Conservation (phyloP, 345 rosid species). For the Lepidium sativum region DNA sequence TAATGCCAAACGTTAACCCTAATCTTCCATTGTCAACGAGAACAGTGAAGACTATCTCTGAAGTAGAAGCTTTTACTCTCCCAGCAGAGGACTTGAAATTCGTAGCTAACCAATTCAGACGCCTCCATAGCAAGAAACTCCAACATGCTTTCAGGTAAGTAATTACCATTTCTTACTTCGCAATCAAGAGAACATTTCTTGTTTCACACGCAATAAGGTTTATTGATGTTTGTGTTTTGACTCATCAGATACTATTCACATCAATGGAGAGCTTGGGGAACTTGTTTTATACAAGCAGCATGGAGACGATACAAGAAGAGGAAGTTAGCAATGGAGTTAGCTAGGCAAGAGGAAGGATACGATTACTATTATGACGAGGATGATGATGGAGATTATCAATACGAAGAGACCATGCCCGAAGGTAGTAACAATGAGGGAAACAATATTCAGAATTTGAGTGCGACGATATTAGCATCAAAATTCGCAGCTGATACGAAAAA, state of each 20-base stretch:
- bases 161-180: neutral
- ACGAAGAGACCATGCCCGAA: neutral
- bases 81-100: slow-evolving; percentile 65
- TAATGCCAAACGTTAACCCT: slow-evolving; percentile 37
- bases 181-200: neutral
- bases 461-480: slow-evolving; percentile 56
- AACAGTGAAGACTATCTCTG: slow-evolving; percentile 51
- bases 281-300: slow-evolving; percentile 66
- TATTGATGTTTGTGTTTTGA: neutral
- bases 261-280: slow-evolving; percentile 87
- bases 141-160: slow-evolving; percentile 72
- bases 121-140: slow-evolving; percentile 75
- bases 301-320: slow-evolving; percentile 62
- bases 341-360: slow-evolving; percentile 41
- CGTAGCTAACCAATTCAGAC: slow-evolving; percentile 74
- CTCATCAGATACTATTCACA: slow-evolving; percentile 73
- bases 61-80: slow-evolving; percentile 76
- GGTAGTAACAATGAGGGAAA: neutral
- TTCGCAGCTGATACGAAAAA: slow-evolving; percentile 55
- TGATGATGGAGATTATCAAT: slow-evolving; percentile 5
- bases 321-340: slow-evolving; percentile 58
- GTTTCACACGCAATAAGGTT: neutral
- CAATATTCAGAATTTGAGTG: slow-evolving; percentile 40
- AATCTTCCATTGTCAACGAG: slow-evolving; percentile 69
- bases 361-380: slow-evolving; percentile 19